phyloP scores from a whole-genome alignment of 1,284 basidiomycete species.

The Ceratobasidium sp. region DNA sequence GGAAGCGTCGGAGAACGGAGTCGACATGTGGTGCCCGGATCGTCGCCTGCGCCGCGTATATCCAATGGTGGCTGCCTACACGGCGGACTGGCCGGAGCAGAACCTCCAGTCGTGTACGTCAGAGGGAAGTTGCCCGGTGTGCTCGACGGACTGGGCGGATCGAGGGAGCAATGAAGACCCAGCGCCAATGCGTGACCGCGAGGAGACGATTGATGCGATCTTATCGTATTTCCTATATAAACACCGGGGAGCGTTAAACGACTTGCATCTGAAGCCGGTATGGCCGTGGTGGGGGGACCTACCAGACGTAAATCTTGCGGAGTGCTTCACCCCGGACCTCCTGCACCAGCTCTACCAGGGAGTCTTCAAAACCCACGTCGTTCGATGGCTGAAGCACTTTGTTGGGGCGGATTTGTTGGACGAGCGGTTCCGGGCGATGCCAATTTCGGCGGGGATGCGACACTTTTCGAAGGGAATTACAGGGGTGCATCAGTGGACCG shows the following conservation, averaged over 20 bases:
- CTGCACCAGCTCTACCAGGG: constrained; percentile 33
- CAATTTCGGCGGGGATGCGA: constrained; percentile 4
- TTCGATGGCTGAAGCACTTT: constrained; percentile 26
- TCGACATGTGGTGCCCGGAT: constrained; percentile 49
- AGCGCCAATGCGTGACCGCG: neutral
- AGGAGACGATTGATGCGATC: constrained; percentile 8
- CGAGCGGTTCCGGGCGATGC: constrained; percentile 16
- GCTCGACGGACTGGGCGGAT: neutral
- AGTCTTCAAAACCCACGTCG: constrained; percentile 12
- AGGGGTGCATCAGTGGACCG: constrained; percentile 53
- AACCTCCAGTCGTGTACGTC: constrained; percentile 46
- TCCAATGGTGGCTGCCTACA: constrained; percentile 48
- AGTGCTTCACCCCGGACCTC: constrained; percentile 46
- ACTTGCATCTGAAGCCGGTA: constrained; percentile 10
- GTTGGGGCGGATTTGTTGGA: neutral
- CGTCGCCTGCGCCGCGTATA: constrained; percentile 7
- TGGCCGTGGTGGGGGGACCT: constrained; percentile 44
- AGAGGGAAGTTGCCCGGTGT: constrained; percentile 26
- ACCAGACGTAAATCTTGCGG: constrained; percentile 39
- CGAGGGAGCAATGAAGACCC: neutral
- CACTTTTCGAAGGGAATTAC: constrained; percentile 29
- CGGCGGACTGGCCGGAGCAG: constrained; percentile 52
- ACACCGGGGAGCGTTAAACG: neutral
- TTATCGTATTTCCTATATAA: neutral
- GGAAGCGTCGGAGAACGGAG: constrained; percentile 40